Base-by-base conservation (phyloP, 2,329 filamentous ascomycete species). In the Beauveria brongniartii region DNA sequence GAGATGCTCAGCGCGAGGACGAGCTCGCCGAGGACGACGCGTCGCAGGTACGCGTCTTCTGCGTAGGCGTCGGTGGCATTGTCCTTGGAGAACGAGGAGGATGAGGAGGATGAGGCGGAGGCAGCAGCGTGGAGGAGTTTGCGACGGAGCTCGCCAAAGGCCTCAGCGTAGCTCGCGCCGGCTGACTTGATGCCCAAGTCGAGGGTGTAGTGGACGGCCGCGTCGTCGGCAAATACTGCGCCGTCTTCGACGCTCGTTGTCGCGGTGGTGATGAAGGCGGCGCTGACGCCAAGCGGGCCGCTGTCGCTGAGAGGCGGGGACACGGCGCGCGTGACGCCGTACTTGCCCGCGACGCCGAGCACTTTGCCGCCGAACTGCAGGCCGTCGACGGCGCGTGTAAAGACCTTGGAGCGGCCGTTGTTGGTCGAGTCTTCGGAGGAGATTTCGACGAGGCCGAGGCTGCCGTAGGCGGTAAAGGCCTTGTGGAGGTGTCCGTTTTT, bases 381-480 rank as follows among this genome's bases (percentile, higher is more conserved):
- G 0, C 82, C 83, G 64, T 86, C 82, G 5, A 83, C 72, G 8
- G 80, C 86, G 12, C 84, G 79, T 51, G 81, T 83, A 66, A 88
- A 87, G 0, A 75, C 69, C 0, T 72, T 70, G 61, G 73, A 76
- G 2, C 69, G 68, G 2, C 82, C 82, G 62, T 84, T 83, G 64
- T 83, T 81, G 0, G 79, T 82, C 51, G 74, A 73, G 8, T 73
- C 68, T 64, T 89, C 87, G 5, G 77, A 77, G 61, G 82, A 80
- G 58, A 90, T 88, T 58, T 83, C 85, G 63, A 82, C 82, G 7
- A 90, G 77, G 0, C 87, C 87, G 0, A 90, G 72, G 1, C 75
- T 74, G 4, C 83, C 82, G 1, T 81, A 85, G 34, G 88, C 82
- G 3, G 83, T 86, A 63, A 88, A 80, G 0, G 84, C 77, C 6